Conservation (phyloP, 805 yeast species). For the Saccharomycopsis guyanensis region DNA sequence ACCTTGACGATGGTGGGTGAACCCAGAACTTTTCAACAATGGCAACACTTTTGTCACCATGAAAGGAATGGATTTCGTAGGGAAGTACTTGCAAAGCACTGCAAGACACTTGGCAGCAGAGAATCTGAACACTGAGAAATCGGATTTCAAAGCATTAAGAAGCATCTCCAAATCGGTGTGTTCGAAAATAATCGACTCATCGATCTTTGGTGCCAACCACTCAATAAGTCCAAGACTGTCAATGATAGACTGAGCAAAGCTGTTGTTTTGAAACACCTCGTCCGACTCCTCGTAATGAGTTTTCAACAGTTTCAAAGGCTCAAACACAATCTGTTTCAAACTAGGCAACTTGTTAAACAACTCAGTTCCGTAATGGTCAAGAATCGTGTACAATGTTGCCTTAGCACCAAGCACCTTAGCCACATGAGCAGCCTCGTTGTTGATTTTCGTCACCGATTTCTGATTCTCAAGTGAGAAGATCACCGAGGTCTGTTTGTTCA, state of each 20-base stretch:
- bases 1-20: conserved; percentile 75
- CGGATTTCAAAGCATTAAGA: conserved; percentile 49
- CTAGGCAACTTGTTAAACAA: conserved; percentile 61
- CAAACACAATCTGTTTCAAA: conserved; percentile 55
- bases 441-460: conserved; percentile 18
- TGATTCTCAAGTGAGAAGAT: conserved; percentile 20
- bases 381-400: conserved; percentile 53
- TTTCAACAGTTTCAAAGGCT: conserved; percentile 41
- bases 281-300: conserved; percentile 24
- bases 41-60: conserved; percentile 77
- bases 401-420: conserved; percentile 80
- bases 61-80: conserved; percentile 66
- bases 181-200: conserved; percentile 35
- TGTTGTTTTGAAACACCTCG: conserved; percentile 33
- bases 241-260: conserved; percentile 68
- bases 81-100: conserved; percentile 59
- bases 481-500: conserved; percentile 37
- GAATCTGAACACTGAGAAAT: conserved; percentile 78
- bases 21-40: conserved; percentile 67
- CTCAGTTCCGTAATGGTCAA: conserved; percentile 42
- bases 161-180: conserved; percentile 51
- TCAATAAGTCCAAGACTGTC: conserved; percentile 81
- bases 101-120: conserved; percentile 89
- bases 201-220: conserved; percentile 61
- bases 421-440: conserved; percentile 13